These are phyloP conservation scores for Alternaria burnsii DNA, from an alignment of 2,329 filamentous ascomycete genomes.

Conservation along the genomic window DNA sequence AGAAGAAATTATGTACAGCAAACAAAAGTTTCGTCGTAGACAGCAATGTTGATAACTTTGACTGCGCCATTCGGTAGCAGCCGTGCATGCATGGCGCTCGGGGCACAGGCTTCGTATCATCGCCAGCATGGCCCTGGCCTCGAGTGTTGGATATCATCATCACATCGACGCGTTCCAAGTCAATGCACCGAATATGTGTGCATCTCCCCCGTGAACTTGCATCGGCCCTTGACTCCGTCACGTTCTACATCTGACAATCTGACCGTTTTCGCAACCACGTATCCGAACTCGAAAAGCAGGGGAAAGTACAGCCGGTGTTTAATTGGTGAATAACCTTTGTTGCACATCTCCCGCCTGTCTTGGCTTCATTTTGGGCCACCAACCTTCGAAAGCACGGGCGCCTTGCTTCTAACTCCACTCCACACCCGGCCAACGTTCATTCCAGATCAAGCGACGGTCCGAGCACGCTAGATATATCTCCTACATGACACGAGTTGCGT, in stretches of 20 bases:
- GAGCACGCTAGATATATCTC: slow-evolving; percentile 5
- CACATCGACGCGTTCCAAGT: slow-evolving; percentile 5
- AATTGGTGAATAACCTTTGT: slow-evolving; percentile 6
- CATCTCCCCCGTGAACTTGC: slow-evolving; percentile 4
- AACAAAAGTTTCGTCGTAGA: slow-evolving; percentile 13
- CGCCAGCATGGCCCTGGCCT: slow-evolving; percentile 14
- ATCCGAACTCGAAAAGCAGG: slow-evolving; percentile 5
- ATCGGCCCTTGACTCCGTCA: slow-evolving; percentile 1
- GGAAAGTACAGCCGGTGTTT: slow-evolving; percentile 1
- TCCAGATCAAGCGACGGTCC: slow-evolving; percentile 5
- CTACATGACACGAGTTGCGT: slow-evolving; percentile 2
- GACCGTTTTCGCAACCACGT: slow-evolving; percentile 4
- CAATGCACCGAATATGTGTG: slow-evolving; percentile 3
- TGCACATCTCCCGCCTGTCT: slow-evolving; percentile 13
- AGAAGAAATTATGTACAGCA: slow-evolving; percentile 6
- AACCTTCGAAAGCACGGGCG: slow-evolving; percentile 5
- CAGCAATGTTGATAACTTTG: slow-evolving; percentile 9
- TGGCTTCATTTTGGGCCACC: slow-evolving; percentile 10
- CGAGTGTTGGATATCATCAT: slow-evolving; percentile 11
- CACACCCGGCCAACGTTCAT: slow-evolving; percentile 9
- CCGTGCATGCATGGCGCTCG: slow-evolving; percentile 26
- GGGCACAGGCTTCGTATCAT: slow-evolving; percentile 21
- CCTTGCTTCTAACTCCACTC: slow-evolving; percentile 1
- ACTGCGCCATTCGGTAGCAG: slow-evolving; percentile 19
- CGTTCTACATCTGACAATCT: background rate